Percentiles rank a stretch among this genome's conserved stretches.
Evolutionary conservation across 2,329 filamentous ascomycete species (phyloP).

Genomic region (Grosmannia penicillata): DNA sequence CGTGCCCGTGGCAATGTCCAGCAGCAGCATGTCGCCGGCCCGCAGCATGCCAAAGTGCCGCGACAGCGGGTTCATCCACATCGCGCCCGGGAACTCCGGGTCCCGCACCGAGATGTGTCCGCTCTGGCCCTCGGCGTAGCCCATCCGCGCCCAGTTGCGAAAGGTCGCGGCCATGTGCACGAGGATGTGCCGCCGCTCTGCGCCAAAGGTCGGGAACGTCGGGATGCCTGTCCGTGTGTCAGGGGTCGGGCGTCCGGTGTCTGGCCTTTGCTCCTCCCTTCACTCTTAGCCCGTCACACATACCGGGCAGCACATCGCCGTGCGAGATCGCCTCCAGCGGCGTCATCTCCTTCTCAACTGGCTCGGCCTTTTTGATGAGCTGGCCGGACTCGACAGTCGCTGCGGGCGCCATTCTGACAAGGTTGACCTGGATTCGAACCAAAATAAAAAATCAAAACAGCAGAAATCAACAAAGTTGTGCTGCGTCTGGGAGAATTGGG

Average conservation of each 20-base stretch:
- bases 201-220: neutral
- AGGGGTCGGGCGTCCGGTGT: neutral
- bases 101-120: conserved; percentile 52
- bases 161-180: conserved; percentile 2
- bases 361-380: neutral
- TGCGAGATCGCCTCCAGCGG: conserved; percentile 16
- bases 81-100: conserved; percentile 39
- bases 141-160: conserved; percentile 43
- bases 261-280: neutral
- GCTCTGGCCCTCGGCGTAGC: conserved; percentile 49
- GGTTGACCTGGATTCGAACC: neutral
- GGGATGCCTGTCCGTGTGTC: neutral
- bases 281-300: too few relatives aligned
- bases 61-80: conserved; percentile 55
- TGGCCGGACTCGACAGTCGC: conserved; percentile 6
- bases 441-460: neutral
- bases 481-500: too few relatives aligned
- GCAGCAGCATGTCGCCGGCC: conserved; percentile 52
- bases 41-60: conserved; percentile 53
- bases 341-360: conserved; percentile 10
- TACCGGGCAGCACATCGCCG: conserved; percentile 15
- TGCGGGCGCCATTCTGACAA: conserved; percentile 13
- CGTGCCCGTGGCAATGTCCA: conserved; percentile 40
- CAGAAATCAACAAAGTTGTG: too few relatives aligned
- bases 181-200: conserved; percentile 1